Percentiles rank a stretch among this genome's conserved stretches.
These are phyloP conservation scores for Ophiostoma triangulosporum DNA, from an alignment of 2,329 filamentous ascomycete genomes.

Conservation along the genomic window DNA sequence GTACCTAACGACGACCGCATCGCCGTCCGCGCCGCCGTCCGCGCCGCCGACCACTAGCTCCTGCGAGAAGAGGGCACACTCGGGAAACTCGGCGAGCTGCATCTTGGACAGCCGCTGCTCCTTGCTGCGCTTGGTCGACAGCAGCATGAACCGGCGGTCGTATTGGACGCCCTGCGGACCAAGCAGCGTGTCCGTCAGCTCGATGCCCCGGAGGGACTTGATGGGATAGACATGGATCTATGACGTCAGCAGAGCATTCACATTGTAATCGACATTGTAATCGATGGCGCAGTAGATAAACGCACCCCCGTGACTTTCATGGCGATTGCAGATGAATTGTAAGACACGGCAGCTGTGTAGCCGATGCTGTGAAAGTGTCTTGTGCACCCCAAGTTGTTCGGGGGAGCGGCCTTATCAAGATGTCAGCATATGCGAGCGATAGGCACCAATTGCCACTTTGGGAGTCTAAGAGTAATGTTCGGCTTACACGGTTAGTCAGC, in stretches of 20 bases:
- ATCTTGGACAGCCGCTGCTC: slow-evolving; percentile 38
- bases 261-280: background rate
- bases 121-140: slow-evolving; percentile 29
- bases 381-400: too few species aligned
- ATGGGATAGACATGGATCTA: slow-evolving; percentile 62
- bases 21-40: background rate
- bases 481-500: background rate
- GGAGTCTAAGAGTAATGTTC: background rate
- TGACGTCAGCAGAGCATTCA: background rate
- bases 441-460: background rate
- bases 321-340: background rate
- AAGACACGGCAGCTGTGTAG: background rate
- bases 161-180: slow-evolving; percentile 48
- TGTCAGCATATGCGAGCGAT: background rate
- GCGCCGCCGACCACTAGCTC: slow-evolving; percentile 27
- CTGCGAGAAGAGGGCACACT: slow-evolving; percentile 52
- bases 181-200: slow-evolving; percentile 38
- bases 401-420: background rate
- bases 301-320: slow-evolving; percentile 8
- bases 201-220: slow-evolving; percentile 54
- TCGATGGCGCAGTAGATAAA: background rate
- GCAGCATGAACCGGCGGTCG: slow-evolving; percentile 60
- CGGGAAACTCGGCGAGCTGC: slow-evolving; percentile 42
- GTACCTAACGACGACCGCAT: slow-evolving; percentile 30
- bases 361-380: background rate